phyloP scores from a whole-genome alignment of 2,329 filamentous ascomycete genomes.

The Claviceps sp. region DNA sequence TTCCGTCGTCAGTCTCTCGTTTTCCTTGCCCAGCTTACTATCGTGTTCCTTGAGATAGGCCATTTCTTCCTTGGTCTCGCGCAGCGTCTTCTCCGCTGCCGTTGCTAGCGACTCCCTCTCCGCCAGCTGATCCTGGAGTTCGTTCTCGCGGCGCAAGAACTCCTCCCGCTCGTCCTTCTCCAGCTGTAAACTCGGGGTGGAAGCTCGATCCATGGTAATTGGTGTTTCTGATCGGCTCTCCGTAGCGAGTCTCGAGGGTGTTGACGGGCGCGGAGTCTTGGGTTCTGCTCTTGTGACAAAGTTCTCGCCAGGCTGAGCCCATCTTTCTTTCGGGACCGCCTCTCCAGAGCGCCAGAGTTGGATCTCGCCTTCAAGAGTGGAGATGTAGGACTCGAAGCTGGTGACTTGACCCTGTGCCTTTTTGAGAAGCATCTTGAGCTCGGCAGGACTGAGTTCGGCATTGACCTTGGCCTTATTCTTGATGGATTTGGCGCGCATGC shows the following conservation, averaged over 20 bases:
- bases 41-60: constrained; percentile 75
- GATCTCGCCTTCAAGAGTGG: constrained; percentile 71
- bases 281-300: constrained; percentile 26
- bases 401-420: constrained; percentile 85
- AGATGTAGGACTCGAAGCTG: constrained; percentile 78
- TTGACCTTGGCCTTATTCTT: constrained; percentile 99
- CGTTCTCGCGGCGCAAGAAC: constrained; percentile 87
- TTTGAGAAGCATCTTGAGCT: constrained; percentile 85
- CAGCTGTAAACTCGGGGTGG: constrained; percentile 73
- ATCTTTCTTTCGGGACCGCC: constrained; percentile 74
- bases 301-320: constrained; percentile 55
- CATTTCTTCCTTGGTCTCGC: constrained; percentile 77
- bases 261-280: constrained; percentile 37
- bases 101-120: constrained; percentile 80
- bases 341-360: constrained; percentile 81
- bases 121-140: constrained; percentile 89
- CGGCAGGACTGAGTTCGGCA: constrained; percentile 86
- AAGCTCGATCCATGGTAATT: constrained; percentile 62
- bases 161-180: constrained; percentile 97
- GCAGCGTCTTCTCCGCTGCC: constrained; percentile 65
- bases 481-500: constrained; percentile 93
- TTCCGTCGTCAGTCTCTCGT: constrained; percentile 73
- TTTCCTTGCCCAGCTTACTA: constrained; percentile 71
- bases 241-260: constrained; percentile 33
- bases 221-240: constrained; percentile 52